Percentiles rank a stretch among this genome's conserved stretches.
Evolutionary conservation across 1,284 basidiomycete species (phyloP).

Genomic region (Vanrija sp.): DNA sequence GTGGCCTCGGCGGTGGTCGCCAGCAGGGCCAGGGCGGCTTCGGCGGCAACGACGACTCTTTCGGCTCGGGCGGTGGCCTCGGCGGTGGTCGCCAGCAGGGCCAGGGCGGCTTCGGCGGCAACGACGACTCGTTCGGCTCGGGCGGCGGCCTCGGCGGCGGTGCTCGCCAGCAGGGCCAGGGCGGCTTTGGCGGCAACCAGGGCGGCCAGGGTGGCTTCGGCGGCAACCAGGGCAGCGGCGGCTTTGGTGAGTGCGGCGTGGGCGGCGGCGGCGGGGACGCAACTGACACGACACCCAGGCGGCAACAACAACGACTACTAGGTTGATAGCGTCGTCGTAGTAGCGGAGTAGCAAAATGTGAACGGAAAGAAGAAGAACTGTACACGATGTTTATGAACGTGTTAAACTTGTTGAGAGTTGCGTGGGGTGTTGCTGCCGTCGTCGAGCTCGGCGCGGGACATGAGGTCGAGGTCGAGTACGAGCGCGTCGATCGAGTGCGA

Average conservation of each 20-base stretch:
- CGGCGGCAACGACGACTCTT: slow-evolving; percentile 5
- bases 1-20: neutral
- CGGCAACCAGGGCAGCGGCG: neutral
- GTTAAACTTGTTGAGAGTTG: no score
- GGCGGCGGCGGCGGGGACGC: neutral
- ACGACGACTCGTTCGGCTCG: slow-evolving; percentile 6
- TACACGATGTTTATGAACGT: neutral
- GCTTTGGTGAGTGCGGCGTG: neutral
- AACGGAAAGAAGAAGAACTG: neutral
- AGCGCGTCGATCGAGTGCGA: no score
- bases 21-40: neutral
- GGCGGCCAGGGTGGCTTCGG: neutral
- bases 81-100: neutral
- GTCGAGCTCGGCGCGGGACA: no score
- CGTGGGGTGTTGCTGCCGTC: no score
- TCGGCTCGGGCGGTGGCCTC: neutral
- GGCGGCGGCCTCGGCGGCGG: neutral
- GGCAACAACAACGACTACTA: slow-evolving; percentile 1
- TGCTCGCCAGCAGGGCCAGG: neutral
- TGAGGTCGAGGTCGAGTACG: no score
- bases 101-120: neutral
- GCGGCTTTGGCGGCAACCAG: slow-evolving; percentile 2
- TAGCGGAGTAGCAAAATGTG: neutral
- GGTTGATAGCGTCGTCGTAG: neutral
- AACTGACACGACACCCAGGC: neutral